Evolutionary conservation across 2,329 filamentous ascomycete genomes (phyloP).

Genomic region (Trichophyton verrucosum): DNA sequence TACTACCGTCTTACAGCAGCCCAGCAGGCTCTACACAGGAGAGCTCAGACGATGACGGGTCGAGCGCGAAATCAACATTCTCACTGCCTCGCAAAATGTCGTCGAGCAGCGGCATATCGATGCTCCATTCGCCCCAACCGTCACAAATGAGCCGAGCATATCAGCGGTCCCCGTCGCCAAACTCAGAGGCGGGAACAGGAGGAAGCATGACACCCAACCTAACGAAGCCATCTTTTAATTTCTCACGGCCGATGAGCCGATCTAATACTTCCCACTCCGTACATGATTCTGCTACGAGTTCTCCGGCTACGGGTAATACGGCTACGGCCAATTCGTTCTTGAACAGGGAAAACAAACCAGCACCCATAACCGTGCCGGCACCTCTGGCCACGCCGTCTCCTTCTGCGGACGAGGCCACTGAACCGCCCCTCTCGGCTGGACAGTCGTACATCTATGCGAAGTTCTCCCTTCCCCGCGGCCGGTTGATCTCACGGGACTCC

Average conservation of each 20-base stretch:
- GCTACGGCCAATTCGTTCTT: slow-evolving; percentile 5
- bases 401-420: slow-evolving; percentile 13
- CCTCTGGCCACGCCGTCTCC: slow-evolving; percentile 1
- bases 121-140: slow-evolving; percentile 51
- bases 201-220: slow-evolving; percentile 50
- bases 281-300: slow-evolving; percentile 17
- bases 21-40: slow-evolving; percentile 47
- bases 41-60: slow-evolving; percentile 60
- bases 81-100: slow-evolving; percentile 67
- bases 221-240: slow-evolving; percentile 73
- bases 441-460: slow-evolving; percentile 79
- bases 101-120: slow-evolving; percentile 51
- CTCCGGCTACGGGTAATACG: neutral
- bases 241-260: slow-evolving; percentile 74
- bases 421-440: slow-evolving; percentile 35
- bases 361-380: slow-evolving; percentile 24
- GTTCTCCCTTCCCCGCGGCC: slow-evolving; percentile 70
- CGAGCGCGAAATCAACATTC: slow-evolving; percentile 50
- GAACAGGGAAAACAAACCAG: slow-evolving; percentile 16
- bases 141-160: slow-evolving; percentile 47
- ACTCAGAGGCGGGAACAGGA: slow-evolving; percentile 50
- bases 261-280: slow-evolving; percentile 30
- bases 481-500: slow-evolving; percentile 59
- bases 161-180: slow-evolving; percentile 69
- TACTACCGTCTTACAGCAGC: slow-evolving; percentile 34